These are phyloP conservation scores for Sequoia sempervirens DNA, from an alignment of 75 land plant genomes.

Conservation along the genomic window DNA sequence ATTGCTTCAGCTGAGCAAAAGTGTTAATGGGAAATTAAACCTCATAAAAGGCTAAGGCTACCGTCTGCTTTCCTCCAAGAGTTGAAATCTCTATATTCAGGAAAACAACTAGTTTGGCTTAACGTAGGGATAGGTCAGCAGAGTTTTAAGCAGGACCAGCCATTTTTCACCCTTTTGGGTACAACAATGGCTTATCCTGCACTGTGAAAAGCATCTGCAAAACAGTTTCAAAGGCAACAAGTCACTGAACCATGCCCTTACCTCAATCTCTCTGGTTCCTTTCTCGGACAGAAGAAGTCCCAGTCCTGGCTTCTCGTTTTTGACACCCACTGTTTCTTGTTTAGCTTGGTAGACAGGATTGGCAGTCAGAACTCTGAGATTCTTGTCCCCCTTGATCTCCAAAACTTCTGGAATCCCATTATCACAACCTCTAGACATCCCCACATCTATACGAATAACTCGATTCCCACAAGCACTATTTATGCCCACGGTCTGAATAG, in stretches of 20 bases:
- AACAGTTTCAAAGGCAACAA: neutral
- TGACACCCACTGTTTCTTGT: neutral
- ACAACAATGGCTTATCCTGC: neutral
- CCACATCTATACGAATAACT: constrained; percentile 95
- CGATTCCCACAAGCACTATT: constrained; percentile 71
- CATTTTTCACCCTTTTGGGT: neutral
- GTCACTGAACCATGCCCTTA: constrained; percentile 17
- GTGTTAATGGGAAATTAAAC: neutral
- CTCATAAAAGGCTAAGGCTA: neutral
- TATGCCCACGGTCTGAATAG: constrained; percentile 79
- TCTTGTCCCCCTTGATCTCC: constrained; percentile 62
- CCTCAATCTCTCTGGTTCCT: constrained; percentile 24
- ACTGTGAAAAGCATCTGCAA: neutral
- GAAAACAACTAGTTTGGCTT: neutral
- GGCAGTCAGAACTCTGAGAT: constrained; percentile 50
- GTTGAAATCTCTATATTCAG: neutral
- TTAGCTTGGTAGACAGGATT: constrained; percentile 20
- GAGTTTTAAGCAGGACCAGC: neutral
- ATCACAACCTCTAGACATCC: constrained; percentile 83
- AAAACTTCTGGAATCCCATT: constrained; percentile 88
- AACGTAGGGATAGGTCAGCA: neutral
- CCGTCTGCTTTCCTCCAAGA: neutral
- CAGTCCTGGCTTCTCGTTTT: constrained; percentile 17
- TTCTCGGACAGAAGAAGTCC: constrained; percentile 14
- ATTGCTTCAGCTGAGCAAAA: too few species aligned